phyloP scores from a whole-genome alignment of 2,329 filamentous ascomycete species.

The Cladosporium sp. region DNA sequence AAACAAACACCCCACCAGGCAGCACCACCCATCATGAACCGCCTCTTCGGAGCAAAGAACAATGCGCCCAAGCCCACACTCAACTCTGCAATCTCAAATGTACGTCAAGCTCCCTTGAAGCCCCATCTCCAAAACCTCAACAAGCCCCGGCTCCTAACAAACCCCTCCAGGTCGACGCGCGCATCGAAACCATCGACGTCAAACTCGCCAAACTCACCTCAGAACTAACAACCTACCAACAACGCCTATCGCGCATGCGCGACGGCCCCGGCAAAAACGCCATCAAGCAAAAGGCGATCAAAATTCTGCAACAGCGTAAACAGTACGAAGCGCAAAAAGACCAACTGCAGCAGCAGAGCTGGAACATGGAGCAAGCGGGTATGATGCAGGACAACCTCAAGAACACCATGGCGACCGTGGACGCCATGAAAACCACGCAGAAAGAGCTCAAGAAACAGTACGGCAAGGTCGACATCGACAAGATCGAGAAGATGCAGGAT shows the following conservation, averaged over 20 bases:
- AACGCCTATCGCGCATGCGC: conserved; percentile 85
- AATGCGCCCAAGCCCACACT: conserved; percentile 87
- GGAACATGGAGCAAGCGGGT: conserved; percentile 98
- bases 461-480: conserved; percentile 93
- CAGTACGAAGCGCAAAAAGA: conserved; percentile 92
- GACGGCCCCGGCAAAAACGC: conserved; percentile 91
- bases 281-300: conserved; percentile 89
- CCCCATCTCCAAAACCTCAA: no score
- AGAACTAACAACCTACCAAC: conserved; percentile 82
- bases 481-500: conserved; percentile 96
- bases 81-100: conserved; percentile 73
- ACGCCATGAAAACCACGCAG: conserved; percentile 95
- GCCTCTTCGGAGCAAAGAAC: conserved; percentile 85
- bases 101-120: conserved; percentile 35
- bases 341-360: conserved; percentile 87
- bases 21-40: conserved; percentile 66
- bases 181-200: conserved; percentile 83
- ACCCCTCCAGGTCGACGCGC: conserved; percentile 61
- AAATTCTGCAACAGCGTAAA: conserved; percentile 87
- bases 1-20: conserved; percentile 1
- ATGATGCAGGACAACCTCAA: conserved; percentile 99
- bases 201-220: conserved; percentile 90
- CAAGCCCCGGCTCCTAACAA: not conserved
- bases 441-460: conserved; percentile 91
- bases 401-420: conserved; percentile 97